These are phyloP conservation scores for Takashimella tepidaria DNA, from an alignment of 1,284 basidiomycete genomes.

Conservation along the genomic window DNA sequence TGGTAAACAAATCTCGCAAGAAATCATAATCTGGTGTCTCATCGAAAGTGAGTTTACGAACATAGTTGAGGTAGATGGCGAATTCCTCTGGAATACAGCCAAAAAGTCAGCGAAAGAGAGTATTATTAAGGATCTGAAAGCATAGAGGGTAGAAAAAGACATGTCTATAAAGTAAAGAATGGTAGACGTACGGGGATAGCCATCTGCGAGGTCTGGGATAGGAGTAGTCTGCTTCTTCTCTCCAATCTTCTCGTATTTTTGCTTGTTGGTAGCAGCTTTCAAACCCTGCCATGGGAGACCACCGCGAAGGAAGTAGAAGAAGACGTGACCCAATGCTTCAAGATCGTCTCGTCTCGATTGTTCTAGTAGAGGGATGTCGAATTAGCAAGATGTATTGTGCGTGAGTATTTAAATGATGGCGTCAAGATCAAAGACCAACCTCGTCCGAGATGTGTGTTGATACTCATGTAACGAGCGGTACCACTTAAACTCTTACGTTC, in stretches of 20 bases:
- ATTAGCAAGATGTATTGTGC: constrained; percentile 5
- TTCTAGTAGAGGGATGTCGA: constrained; percentile 57
- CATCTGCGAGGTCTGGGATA: constrained; percentile 89
- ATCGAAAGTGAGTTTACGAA: constrained; percentile 90
- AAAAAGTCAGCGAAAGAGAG: neutral
- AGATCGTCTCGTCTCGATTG: constrained; percentile 92
- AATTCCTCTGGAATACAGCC: constrained; percentile 62
- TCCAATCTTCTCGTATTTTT: constrained; percentile 98
- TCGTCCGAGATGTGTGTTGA: constrained; percentile 91
- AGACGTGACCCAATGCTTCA: constrained; percentile 91
- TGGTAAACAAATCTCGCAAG: constrained; percentile 81
- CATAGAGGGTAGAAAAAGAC: neutral
- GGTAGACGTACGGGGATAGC: constrained; percentile 70
- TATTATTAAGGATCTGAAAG: neutral
- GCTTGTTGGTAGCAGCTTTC: constrained; percentile 95
- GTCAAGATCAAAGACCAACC: constrained; percentile 51
- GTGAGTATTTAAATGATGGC: neutral
- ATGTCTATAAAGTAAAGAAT: constrained; percentile 39
- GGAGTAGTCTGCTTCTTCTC: constrained; percentile 98
- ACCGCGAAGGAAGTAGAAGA: constrained; percentile 95
- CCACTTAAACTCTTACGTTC: constrained; percentile 86
- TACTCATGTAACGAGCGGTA: constrained; percentile 94
- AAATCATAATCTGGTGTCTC: constrained; percentile 97
- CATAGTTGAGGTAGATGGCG: constrained; percentile 95
- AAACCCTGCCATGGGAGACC: constrained; percentile 94